phyloP scores from a whole-genome alignment of 768 basidiomycete species.

The Boletus edulis region DNA sequence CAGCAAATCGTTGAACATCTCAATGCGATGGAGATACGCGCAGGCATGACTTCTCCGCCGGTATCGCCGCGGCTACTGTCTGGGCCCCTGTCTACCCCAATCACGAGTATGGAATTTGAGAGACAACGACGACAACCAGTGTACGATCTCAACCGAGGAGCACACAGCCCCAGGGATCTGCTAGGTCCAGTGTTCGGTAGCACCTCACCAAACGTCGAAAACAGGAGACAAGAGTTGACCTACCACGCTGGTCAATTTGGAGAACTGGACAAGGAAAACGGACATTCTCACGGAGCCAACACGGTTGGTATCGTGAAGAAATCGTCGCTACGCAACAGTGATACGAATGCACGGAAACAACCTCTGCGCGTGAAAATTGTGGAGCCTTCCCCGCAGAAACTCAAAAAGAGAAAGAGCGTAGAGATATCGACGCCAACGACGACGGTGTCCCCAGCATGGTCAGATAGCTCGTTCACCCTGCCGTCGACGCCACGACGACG shows the following conservation, averaged over 20 bases:
- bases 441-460: constrained; percentile 40
- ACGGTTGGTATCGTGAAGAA: constrained; percentile 34
- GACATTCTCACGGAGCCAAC: background rate
- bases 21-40: constrained; percentile 63
- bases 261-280: constrained; percentile 62
- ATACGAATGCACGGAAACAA: constrained; percentile 12
- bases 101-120: constrained; percentile 20
- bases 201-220: constrained; percentile 8
- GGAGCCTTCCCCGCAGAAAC: constrained; percentile 43
- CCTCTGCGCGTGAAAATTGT: constrained; percentile 49
- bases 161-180: constrained; percentile 37
- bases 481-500: constrained; percentile 50
- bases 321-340: constrained; percentile 42
- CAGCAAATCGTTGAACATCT: constrained; percentile 82
- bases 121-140: constrained; percentile 10
- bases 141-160: constrained; percentile 1
- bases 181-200: constrained; percentile 15
- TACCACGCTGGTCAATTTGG: constrained; percentile 12
- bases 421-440: constrained; percentile 16
- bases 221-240: background rate
- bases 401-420: constrained; percentile 28
- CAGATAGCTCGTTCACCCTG: constrained; percentile 45
- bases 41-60: constrained; percentile 24
- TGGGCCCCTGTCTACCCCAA: constrained; percentile 9
- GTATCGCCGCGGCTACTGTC: constrained; percentile 15